Base-by-base conservation (phyloP, 1,284 basidiomycete genomes). In the Trametes polyzona region DNA sequence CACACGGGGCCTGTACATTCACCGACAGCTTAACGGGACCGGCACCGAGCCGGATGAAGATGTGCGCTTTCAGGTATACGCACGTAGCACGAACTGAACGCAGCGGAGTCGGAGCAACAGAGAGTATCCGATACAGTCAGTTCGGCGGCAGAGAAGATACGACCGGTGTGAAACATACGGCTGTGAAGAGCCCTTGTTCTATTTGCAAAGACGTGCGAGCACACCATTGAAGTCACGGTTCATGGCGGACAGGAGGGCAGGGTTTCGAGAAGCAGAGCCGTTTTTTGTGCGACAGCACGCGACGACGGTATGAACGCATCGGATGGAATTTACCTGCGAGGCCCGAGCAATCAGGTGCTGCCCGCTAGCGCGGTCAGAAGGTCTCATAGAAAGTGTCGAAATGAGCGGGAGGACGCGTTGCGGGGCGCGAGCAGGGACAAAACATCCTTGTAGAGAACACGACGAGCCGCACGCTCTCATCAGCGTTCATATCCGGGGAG, bases 351-450 rank as follows among this genome's bases (percentile, higher is more conserved):
- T 58, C 61, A 55, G 41, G 36, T 48, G 55, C 26, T 23, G 52
- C 40, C 35, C 30, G 35, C 43, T 56, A 53, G 56, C 35, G 50
- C 58, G 50, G 58, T 58, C 55, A 58, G 58, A 63, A 58, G 27
- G 43, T 56, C 47, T 14, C 40, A 37, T 58, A 39, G 56, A 63
- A 63, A 26, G 23, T 3, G 27, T 24, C 12, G 23, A 39, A 47
- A 27, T 47, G 42, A 44, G 51, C 17, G 30, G 47, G 32, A 41
- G 42, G 39, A 47, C 27, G 41, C 24, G 33, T 37, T 32, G 46
- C n/a, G 49, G 27, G 37, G 50, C 26, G 17, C 37, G 24, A 16
- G 29, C 19, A 37, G 58, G 61, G 52, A 55, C 58, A 35, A 33
- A 56, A 19, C 33, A 44, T 23, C 58, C 55, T 40, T 41, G 56